These are phyloP conservation scores for Rhynchosporium agropyri DNA, from an alignment of 2,329 filamentous ascomycete species.

Conservation along the genomic window DNA sequence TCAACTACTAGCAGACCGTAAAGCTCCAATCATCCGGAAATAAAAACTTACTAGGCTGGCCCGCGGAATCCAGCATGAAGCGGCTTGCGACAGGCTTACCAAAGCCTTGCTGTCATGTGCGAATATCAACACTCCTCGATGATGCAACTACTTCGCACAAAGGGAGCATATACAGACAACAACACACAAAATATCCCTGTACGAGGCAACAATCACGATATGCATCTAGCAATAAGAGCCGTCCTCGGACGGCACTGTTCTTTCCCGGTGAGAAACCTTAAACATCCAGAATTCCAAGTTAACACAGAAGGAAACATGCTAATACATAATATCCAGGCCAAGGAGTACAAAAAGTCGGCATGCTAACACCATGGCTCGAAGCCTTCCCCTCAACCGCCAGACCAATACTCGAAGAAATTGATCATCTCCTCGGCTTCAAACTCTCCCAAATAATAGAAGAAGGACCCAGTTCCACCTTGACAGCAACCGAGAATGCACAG, in stretches of 20 bases:
- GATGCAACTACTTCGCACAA: neutral
- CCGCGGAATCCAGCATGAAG: constrained; percentile 33
- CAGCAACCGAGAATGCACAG: constrained; percentile 83
- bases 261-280: constrained; percentile 42
- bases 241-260: constrained; percentile 44
- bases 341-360: constrained; percentile 86
- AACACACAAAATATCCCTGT: neutral
- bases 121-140: constrained; percentile 21
- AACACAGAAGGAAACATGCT: constrained; percentile 18
- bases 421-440: constrained; percentile 72
- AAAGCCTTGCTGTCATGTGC: constrained; percentile 25
- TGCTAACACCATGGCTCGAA: constrained; percentile 83
- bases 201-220: constrained; percentile 29
- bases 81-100: constrained; percentile 32
- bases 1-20: neutral
- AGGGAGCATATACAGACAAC: neutral
- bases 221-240: constrained; percentile 32
- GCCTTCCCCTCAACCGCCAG: constrained; percentile 78
- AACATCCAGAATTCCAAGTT: neutral
- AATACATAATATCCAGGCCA: constrained; percentile 59
- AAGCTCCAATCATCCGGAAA: neutral
- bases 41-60: neutral
- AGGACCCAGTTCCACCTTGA: constrained; percentile 76
- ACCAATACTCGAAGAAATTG: constrained; percentile 83
- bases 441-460: constrained; percentile 78